These are phyloP conservation scores for Lachnellula cervina DNA, from an alignment of 2,329 filamentous ascomycete species.

Conservation along the genomic window DNA sequence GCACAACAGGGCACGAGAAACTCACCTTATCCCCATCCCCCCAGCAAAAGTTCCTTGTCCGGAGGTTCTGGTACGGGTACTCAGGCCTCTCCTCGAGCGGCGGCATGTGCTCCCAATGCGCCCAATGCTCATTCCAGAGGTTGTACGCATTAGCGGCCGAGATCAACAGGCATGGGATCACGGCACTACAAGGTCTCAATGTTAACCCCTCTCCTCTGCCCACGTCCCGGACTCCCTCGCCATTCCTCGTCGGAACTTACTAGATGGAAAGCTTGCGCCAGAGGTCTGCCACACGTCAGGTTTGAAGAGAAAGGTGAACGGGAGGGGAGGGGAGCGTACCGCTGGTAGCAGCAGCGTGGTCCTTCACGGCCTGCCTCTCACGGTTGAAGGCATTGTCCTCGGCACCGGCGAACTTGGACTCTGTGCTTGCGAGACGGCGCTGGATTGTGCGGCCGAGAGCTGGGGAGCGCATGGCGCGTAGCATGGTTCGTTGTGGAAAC, in stretches of 20 bases:
- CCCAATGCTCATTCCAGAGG: constrained; percentile 95
- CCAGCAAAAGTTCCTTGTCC: constrained; percentile 92
- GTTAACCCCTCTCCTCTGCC: constrained; percentile 3
- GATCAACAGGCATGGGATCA: constrained; percentile 67
- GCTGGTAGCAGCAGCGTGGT: constrained; percentile 79
- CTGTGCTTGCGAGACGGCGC: constrained; percentile 66
- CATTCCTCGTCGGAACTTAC: constrained; percentile 50
- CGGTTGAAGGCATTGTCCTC: constrained; percentile 89
- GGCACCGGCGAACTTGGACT: constrained; percentile 52
- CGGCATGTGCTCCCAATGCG: constrained; percentile 82
- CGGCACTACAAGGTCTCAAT: constrained; percentile 50
- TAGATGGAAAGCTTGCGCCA: constrained; percentile 96
- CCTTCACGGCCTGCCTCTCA: constrained; percentile 85
- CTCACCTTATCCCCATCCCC: constrained; percentile 91
- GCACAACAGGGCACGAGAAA: constrained; percentile 12
- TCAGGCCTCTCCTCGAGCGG: constrained; percentile 86
- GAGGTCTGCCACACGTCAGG: constrained; percentile 58
- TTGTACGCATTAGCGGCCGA: constrained; percentile 78
- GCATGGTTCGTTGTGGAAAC: constrained; percentile 58
- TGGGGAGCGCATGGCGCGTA: constrained; percentile 53
- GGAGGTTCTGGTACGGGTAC: constrained; percentile 98
- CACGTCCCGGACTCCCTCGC: background rate
- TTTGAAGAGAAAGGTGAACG: background rate
- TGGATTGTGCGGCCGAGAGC: constrained; percentile 54
- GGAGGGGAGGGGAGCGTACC: constrained; percentile 51